A percentile compares a stretch with the other conserved stretches of the same genome.
These are phyloP conservation scores for Clohesyomyces aquaticus DNA, from an alignment of 495 filamentous ascomycete genomes.

Conservation along the genomic window DNA sequence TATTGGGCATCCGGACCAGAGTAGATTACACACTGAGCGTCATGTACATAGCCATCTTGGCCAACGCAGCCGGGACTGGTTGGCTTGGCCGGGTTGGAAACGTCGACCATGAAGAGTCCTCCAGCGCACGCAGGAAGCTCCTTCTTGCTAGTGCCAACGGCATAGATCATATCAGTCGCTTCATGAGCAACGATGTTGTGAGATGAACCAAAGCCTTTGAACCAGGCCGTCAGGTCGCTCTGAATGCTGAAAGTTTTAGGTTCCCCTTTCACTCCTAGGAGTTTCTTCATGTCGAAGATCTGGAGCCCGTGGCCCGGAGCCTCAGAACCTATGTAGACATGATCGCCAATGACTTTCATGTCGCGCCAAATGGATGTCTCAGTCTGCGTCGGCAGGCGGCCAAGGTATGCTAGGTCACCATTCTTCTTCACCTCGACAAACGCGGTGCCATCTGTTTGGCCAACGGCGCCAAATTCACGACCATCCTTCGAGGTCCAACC, in stretches of 20 bases:
- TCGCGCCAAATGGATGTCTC: slow-evolving; percentile 33
- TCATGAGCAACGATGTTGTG: slow-evolving; percentile 51
- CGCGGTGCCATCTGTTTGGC: slow-evolving; percentile 59
- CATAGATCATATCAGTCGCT: slow-evolving; percentile 55
- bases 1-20: slow-evolving; percentile 58
- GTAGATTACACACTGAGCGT: slow-evolving; percentile 64
- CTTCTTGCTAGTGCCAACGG: slow-evolving; percentile 55
- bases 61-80: slow-evolving; percentile 56
- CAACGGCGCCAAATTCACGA: slow-evolving; percentile 61
- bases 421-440: slow-evolving; percentile 57
- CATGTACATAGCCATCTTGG: slow-evolving; percentile 63
- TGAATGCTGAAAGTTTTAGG: slow-evolving; percentile 45
- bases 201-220: slow-evolving; percentile 46
- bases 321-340: slow-evolving; percentile 30
- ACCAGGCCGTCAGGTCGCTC: slow-evolving; percentile 44
- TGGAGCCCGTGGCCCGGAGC: slow-evolving; percentile 35
- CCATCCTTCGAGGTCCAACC: slow-evolving; percentile 63
- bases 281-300: slow-evolving; percentile 46
- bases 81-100: slow-evolving; percentile 49
- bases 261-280: slow-evolving; percentile 28
- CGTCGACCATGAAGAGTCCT: slow-evolving; percentile 61
- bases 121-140: slow-evolving; percentile 51
- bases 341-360: slow-evolving; percentile 28
- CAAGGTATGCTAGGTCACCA: slow-evolving; percentile 56
- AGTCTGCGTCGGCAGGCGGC: slow-evolving; percentile 44